Percentiles rank a stretch among this genome's conserved stretches.
phyloP scores from a whole-genome alignment of 1,284 basidiomycete species.

The Cerioporus squamosus region DNA sequence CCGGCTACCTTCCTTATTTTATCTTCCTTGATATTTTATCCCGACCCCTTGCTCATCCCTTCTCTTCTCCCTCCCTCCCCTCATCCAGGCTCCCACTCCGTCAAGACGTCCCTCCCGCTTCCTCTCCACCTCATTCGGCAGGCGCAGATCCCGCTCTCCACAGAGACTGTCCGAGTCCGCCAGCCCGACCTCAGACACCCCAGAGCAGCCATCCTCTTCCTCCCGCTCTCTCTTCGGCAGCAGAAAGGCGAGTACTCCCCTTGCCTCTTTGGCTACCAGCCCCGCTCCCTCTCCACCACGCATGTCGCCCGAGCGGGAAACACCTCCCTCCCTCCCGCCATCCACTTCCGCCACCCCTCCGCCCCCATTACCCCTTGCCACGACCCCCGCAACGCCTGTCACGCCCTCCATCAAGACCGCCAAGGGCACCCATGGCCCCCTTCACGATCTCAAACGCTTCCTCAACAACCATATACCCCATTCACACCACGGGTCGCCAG shows the following conservation, averaged over 20 bases:
- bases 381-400: conserved; percentile 16
- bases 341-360: conserved; percentile 8
- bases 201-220: conserved; percentile 16
- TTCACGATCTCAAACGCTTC: conserved; percentile 92
- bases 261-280: conserved; percentile 22
- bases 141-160: conserved; percentile 33
- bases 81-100: conserved; percentile 27
- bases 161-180: conserved; percentile 16
- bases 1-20: conserved; percentile 10
- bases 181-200: conserved; percentile 16
- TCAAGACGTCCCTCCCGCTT: conserved; percentile 34
- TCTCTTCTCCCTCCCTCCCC: neutral
- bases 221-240: conserved; percentile 28
- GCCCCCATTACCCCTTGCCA: neutral
- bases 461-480: conserved; percentile 88
- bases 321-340: conserved; percentile 6
- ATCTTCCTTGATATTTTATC: conserved; percentile 1
- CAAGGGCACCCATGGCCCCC: conserved; percentile 60
- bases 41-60: conserved; percentile 5
- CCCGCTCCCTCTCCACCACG: conserved; percentile 28
- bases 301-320: conserved; percentile 26
- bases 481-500: conserved; percentile 27
- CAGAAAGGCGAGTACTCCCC: conserved; percentile 28
- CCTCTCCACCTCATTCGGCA: conserved; percentile 31
- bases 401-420: conserved; percentile 25